Evolutionary conservation across 345 rosid genomes (phyloP).

Genomic region (Dovyalis caffra): DNA sequence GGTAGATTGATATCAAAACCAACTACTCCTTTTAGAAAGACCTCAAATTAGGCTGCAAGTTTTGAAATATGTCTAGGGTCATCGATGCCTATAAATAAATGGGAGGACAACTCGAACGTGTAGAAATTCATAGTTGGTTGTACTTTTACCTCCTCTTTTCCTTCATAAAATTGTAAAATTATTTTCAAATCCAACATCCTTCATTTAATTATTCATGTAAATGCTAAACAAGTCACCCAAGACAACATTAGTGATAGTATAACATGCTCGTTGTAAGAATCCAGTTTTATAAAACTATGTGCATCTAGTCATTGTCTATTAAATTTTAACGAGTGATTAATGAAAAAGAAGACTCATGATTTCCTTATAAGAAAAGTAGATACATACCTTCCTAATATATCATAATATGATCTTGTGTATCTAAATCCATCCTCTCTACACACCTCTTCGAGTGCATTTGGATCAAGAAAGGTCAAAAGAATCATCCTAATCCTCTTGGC

Average conservation of each 20-base stretch:
- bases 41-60: slow-evolving; percentile 17
- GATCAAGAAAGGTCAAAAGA: slow-evolving; percentile 19
- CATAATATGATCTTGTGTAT: slow-evolving; percentile 20
- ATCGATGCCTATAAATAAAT: slow-evolving; percentile 23
- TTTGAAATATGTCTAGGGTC: slow-evolving; percentile 18
- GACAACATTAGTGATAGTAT: too few species aligned
- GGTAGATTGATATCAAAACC: slow-evolving; percentile 20
- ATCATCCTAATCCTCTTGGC: slow-evolving; percentile 21
- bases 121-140: slow-evolving; percentile 17
- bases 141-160: slow-evolving; percentile 20
- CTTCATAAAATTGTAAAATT: slow-evolving; percentile 9
- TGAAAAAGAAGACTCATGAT: too few species aligned
- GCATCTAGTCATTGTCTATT: background rate
- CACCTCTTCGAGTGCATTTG: slow-evolving; percentile 18
- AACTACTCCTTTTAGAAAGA: slow-evolving; percentile 25
- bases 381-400: slow-evolving; percentile 28
- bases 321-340: too few species aligned
- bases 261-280: too few species aligned
- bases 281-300: background rate
- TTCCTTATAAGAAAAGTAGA: too few species aligned
- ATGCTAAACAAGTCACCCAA: background rate
- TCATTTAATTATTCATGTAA: background rate
- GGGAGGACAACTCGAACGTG: slow-evolving; percentile 30
- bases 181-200: too few species aligned
- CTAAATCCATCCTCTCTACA: slow-evolving; percentile 22